Percentiles rank a stretch among this genome's conserved stretches.
phyloP scores from a whole-genome alignment of 2,329 filamentous ascomycete species.

The Pestalotiopsis sp. region DNA sequence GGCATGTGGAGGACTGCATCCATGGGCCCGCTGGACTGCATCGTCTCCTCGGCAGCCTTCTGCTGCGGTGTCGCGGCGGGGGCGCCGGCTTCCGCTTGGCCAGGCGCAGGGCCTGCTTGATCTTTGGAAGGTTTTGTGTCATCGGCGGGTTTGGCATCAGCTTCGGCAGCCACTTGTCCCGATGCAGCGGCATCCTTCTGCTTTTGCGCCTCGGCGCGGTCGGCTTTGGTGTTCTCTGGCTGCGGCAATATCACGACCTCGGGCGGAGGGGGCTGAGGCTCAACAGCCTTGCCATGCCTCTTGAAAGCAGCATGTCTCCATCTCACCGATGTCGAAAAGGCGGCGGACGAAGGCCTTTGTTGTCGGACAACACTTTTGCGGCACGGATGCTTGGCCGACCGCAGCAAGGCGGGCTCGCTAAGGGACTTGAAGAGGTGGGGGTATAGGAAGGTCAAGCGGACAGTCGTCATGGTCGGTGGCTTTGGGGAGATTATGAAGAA shows the following conservation, averaged over 20 bases:
- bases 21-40: conserved; percentile 44
- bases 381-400: conserved; percentile 41
- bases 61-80: conserved; percentile 29
- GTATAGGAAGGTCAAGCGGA: conserved; percentile 68
- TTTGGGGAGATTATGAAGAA: not conserved
- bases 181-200: not conserved
- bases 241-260: conserved; percentile 28
- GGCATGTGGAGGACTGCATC: conserved; percentile 49
- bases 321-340: conserved; percentile 39
- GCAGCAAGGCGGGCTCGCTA: conserved; percentile 43
- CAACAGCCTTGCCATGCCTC: conserved; percentile 63
- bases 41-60: conserved; percentile 39
- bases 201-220: not conserved
- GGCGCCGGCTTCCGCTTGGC: conserved; percentile 13
- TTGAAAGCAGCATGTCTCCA: conserved; percentile 48
- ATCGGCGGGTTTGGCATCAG: not conserved
- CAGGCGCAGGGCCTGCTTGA: conserved; percentile 6
- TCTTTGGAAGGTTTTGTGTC: conserved; percentile 8
- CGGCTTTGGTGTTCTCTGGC: conserved; percentile 14
- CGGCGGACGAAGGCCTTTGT: conserved; percentile 26
- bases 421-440: conserved; percentile 63
- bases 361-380: conserved; percentile 28
- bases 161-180: not conserved
- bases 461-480: conserved; percentile 56
- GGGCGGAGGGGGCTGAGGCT: conserved; percentile 36